Base-by-base conservation (phyloP, 2,329 filamentous ascomycete species). In the Hawksworthiomyces lignivorus region DNA sequence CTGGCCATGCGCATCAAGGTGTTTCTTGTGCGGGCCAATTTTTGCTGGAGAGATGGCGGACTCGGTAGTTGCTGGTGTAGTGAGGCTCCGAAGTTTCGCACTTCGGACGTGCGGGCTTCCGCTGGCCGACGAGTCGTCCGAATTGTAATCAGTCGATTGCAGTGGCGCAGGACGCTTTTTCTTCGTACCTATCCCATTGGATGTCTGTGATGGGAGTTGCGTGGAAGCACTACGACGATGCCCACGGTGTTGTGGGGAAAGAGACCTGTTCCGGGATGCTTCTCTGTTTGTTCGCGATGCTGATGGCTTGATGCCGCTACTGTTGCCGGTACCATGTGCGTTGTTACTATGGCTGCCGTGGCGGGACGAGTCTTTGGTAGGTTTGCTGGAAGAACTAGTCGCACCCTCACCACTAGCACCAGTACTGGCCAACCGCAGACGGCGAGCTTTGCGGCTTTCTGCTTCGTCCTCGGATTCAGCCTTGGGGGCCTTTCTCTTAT, bases 1-100 rank as follows among this genome's bases (percentile, higher is more conserved):
- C 52, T 94, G 84, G 18, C 92, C 92, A 58, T 94, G 94, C 41
- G 87, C 85, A 62, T 97, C 92, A 18, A 90, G 79, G 56, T 90
- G 84, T 53, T 92, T 90, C 60, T 90, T 94, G 57, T 87, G 84
- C 2, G 78, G 77, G 1, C 65, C 67, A 60, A 86, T 78, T 52
- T 84, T 80, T 52, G 79, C 74, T 44, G 84, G 73, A 37, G 86
- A 80, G 52, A 80, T 71, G 52, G 76, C 67, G 53, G 78, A 68
- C 46, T 81, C 72, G 50, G 75, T 67, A 4, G 73, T 71, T 10
- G 69, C 66, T 7, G 76, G 73, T 1, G 74, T 75, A 30, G 71
- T 68, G 15, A 80, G 60, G 49, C 67, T 72, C 35, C 75, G 73
- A 39, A 77, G 54, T 48, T 76, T 77, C 32, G 75, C 74, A 50